Evolutionary conservation across 2,329 filamentous ascomycete genomes (phyloP).

Genomic region (Septoria linicola): DNA sequence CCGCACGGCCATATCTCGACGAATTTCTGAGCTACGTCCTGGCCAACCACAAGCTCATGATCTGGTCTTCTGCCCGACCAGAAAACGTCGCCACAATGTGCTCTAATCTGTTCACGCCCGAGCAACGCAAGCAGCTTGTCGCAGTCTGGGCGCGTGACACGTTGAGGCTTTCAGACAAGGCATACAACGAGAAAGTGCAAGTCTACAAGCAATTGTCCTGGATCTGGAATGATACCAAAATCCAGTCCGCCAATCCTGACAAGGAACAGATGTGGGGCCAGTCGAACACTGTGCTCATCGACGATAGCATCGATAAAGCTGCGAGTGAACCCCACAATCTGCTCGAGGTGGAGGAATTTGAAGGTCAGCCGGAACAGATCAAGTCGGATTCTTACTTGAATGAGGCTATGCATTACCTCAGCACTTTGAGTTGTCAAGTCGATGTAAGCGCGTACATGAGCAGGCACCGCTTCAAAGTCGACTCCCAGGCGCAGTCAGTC

Average conservation of each 20-base stretch:
- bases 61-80: conserved; percentile 85
- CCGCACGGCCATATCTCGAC: conserved; percentile 64
- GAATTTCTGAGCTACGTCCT: conserved; percentile 74
- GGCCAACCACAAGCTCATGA: conserved; percentile 71
- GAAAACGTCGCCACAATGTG: conserved; percentile 71
- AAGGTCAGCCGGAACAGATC: conserved; percentile 43
- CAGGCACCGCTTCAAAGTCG: conserved; percentile 12
- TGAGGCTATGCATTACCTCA: conserved; percentile 55
- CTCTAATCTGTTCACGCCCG: conserved; percentile 58
- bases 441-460: conserved; percentile 51
- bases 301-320: conserved; percentile 81
- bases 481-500: no score
- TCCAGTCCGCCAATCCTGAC: conserved; percentile 45
- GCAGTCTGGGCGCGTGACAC: conserved; percentile 76
- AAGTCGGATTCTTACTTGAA: conserved; percentile 47
- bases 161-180: conserved; percentile 62
- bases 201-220: conserved; percentile 82
- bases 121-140: conserved; percentile 58
- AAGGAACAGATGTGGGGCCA: conserved; percentile 66
- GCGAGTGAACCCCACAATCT: conserved; percentile 80
- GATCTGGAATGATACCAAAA: conserved; percentile 62
- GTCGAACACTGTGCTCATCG: conserved; percentile 82
- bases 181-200: conserved; percentile 72
- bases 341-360: conserved; percentile 76
- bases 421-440: conserved; percentile 50